Percentiles rank a stretch among this genome's conserved stretches.
These are phyloP conservation scores for Aspergillus quadrilineatus DNA, from an alignment of 2,329 filamentous ascomycete species.

Conservation along the genomic window DNA sequence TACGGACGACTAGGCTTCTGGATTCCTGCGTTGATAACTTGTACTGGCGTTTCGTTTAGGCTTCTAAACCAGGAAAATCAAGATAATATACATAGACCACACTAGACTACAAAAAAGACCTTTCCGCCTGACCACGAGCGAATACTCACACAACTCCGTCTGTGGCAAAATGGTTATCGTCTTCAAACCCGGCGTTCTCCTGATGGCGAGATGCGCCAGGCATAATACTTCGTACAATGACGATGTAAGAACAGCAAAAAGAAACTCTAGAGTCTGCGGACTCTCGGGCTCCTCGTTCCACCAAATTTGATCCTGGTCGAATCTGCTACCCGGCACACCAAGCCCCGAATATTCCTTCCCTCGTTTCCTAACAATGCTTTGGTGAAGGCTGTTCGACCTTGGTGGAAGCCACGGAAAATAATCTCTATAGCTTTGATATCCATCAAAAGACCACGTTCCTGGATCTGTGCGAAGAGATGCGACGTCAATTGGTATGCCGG, in stretches of 20 bases:
- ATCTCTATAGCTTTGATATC: conserved; percentile 78
- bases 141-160: neutral
- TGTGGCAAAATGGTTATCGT: neutral
- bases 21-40: neutral
- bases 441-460: conserved; percentile 74
- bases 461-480: conserved; percentile 78
- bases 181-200: neutral
- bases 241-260: neutral
- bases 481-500: conserved; percentile 86
- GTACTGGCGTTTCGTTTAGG: neutral
- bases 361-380: conserved; percentile 88
- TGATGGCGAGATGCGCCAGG: neutral
- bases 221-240: neutral
- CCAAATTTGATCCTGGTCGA: conserved; percentile 92
- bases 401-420: conserved; percentile 78
- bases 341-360: conserved; percentile 69
- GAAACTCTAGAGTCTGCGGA: conserved; percentile 65
- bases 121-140: neutral
- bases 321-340: conserved; percentile 80
- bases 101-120: neutral
- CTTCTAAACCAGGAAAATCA: neutral
- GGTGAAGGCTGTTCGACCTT: conserved; percentile 80
- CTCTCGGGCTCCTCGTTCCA: conserved; percentile 80
- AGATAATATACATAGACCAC: conserved; percentile 13
- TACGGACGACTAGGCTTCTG: conserved; percentile 21